Conservation (phyloP, 164 flowering plant species). For the Liquidambar formosana region DNA sequence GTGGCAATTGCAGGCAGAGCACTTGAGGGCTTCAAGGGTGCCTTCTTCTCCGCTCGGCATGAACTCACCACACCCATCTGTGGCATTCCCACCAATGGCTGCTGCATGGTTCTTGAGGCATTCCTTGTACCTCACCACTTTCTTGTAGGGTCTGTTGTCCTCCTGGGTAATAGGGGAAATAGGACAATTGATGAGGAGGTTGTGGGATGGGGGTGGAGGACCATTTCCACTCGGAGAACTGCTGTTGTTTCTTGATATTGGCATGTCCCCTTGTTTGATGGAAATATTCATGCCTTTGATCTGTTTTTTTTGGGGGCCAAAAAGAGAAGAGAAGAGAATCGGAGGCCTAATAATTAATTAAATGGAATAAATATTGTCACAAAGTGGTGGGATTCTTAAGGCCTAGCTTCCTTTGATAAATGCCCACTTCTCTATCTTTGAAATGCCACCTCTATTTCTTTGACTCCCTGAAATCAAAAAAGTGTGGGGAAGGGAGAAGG, state of each 20-base stretch:
- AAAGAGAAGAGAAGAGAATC: conserved; percentile 12
- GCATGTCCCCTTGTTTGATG: conserved; percentile 53
- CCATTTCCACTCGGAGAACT: conserved; percentile 32
- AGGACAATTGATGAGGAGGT: conserved; percentile 13
- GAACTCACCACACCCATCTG: conserved; percentile 95
- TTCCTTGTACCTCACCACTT: conserved; percentile 55
- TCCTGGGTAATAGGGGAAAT: conserved; percentile 7
- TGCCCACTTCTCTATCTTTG: too few species aligned
- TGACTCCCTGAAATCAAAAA: too few species aligned
- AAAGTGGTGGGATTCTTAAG: background rate
- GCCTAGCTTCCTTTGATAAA: background rate
- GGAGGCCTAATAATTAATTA: background rate
- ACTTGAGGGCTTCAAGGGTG: conserved; percentile 70
- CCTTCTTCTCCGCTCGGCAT: conserved; percentile 84
- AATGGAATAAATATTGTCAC: background rate
- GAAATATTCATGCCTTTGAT: conserved; percentile 43
- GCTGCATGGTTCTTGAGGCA: conserved; percentile 96
- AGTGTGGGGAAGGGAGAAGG: too few species aligned
- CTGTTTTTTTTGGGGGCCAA: conserved; percentile 31
- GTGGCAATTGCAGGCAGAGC: conserved; percentile 91
- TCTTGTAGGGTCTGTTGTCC: conserved; percentile 36
- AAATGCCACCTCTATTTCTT: too few species aligned
- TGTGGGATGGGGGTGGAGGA: conserved; percentile 23
- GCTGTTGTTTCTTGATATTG: conserved; percentile 55
- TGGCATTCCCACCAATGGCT: conserved; percentile 80